A percentile compares a stretch with the other conserved stretches of the same genome.
These are phyloP conservation scores for Corylus americana DNA, from an alignment of 306 rosid genomes.

Conservation along the genomic window DNA sequence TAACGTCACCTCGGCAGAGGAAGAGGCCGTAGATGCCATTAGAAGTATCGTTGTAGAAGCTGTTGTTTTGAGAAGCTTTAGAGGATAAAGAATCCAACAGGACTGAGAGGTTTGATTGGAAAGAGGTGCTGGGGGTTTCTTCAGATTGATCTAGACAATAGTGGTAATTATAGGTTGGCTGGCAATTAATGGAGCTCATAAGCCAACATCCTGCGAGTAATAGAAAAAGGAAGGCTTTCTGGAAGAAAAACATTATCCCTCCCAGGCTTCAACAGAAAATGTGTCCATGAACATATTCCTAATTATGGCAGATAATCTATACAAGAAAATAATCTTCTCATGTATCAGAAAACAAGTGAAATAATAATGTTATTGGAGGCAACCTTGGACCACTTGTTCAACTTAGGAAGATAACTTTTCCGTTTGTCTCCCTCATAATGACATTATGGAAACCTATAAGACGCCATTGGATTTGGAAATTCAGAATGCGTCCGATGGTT, in stretches of 20 bases:
- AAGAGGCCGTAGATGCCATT: constrained; percentile 3
- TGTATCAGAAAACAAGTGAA: too few species aligned
- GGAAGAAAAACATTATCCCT: not conserved
- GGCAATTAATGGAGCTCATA: not conserved
- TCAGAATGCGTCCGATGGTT: too few species aligned
- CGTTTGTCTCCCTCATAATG: too few species aligned
- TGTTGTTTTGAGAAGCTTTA: not conserved
- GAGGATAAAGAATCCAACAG: not conserved
- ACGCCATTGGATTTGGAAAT: not conserved
- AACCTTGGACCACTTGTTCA: too few species aligned
- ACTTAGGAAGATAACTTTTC: too few species aligned
- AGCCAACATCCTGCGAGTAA: not conserved
- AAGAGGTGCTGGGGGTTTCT: not conserved
- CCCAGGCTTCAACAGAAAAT: not conserved
- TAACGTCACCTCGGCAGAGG: constrained; percentile 3
- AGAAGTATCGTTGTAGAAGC: not conserved
- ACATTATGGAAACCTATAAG: too few species aligned
- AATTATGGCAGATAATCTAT: too few species aligned
- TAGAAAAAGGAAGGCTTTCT: not conserved
- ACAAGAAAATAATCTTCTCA: too few species aligned
- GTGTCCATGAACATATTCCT: too few species aligned
- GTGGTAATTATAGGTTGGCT: not conserved
- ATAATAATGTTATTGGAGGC: too few species aligned
- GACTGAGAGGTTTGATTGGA: not conserved
- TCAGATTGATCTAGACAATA: not conserved